Conservation (phyloP, 2,329 filamentous ascomycete species). For the Scedosporium apiospermum region DNA sequence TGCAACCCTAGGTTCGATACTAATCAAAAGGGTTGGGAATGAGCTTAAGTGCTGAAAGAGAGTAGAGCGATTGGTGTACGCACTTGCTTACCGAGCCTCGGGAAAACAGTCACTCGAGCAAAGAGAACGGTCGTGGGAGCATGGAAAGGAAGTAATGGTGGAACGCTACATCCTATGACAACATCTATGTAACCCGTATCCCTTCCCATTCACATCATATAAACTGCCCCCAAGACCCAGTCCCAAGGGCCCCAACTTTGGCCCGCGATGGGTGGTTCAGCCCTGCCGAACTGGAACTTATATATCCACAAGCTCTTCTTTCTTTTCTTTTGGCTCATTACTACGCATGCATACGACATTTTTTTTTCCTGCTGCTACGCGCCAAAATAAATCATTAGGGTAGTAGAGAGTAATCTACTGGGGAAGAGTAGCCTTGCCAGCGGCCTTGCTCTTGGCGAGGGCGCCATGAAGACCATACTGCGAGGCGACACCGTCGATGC, state of each 20-base stretch:
- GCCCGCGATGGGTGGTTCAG: no score
- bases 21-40: no score
- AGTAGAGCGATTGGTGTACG: no score
- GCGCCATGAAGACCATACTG: slow-evolving; percentile 64
- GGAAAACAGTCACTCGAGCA: no score
- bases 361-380: no score
- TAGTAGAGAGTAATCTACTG: neutral
- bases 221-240: neutral
- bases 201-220: neutral
- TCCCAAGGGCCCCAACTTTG: neutral
- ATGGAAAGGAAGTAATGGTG: neutral
- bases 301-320: no score
- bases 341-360: no score
- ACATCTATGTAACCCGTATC: neutral
- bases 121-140: neutral
- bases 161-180: neutral
- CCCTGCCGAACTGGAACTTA: no score
- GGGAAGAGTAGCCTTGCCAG: slow-evolving; percentile 4
- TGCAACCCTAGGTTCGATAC: no score
- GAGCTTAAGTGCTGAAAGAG: no score
- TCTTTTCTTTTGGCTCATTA: no score
- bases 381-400: neutral
- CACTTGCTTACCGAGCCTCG: no score
- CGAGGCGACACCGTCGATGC: slow-evolving; percentile 60
- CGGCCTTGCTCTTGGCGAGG: slow-evolving; percentile 19